phyloP scores from a whole-genome alignment of 345 rosid species.

The Aquilaria sinensis region DNA sequence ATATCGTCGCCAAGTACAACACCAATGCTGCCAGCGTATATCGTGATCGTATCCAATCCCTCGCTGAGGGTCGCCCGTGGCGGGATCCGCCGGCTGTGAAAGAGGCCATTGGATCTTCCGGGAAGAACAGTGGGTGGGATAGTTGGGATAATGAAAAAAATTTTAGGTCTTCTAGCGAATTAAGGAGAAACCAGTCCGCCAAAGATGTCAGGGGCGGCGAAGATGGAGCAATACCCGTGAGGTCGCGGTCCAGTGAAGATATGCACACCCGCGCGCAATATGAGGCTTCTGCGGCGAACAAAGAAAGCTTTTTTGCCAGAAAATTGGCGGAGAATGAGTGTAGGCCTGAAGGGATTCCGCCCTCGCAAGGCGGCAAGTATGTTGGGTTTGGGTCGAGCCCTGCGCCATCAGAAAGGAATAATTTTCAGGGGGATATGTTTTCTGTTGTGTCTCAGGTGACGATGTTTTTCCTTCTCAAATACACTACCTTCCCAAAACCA shows the following conservation, averaged over 20 bases:
- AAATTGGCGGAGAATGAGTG: slow-evolving; percentile 74
- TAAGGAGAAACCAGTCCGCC: slow-evolving; percentile 82
- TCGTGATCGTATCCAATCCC: slow-evolving; percentile 82
- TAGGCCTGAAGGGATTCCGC: slow-evolving; percentile 87
- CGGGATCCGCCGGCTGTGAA: slow-evolving; percentile 77
- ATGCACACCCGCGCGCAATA: slow-evolving; percentile 66
- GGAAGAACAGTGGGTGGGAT: slow-evolving; percentile 71
- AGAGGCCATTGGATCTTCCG: slow-evolving; percentile 37
- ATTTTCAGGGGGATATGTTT: slow-evolving; percentile 61
- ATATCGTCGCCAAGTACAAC: slow-evolving; percentile 71
- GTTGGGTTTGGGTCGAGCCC: slow-evolving; percentile 94
- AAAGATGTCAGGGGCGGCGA: slow-evolving; percentile 54
- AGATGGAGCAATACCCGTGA: slow-evolving; percentile 40
- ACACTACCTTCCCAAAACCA: background rate
- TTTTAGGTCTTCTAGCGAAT: slow-evolving; percentile 44
- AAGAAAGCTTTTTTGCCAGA: slow-evolving; percentile 68
- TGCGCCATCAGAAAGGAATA: slow-evolving; percentile 39
- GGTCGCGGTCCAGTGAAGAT: slow-evolving; percentile 79
- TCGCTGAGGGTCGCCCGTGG: slow-evolving; percentile 84
- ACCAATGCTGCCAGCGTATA: slow-evolving; percentile 73
- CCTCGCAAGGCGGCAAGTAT: slow-evolving; percentile 92
- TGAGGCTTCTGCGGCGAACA: slow-evolving; percentile 85
- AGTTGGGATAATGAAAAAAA: slow-evolving; percentile 85
- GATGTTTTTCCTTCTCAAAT: background rate
- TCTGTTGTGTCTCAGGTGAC: slow-evolving; percentile 83